Evolutionary conservation across 805 yeast genomes (phyloP).

Genomic region (Kluyveromyces dobzhanskii): DNA sequence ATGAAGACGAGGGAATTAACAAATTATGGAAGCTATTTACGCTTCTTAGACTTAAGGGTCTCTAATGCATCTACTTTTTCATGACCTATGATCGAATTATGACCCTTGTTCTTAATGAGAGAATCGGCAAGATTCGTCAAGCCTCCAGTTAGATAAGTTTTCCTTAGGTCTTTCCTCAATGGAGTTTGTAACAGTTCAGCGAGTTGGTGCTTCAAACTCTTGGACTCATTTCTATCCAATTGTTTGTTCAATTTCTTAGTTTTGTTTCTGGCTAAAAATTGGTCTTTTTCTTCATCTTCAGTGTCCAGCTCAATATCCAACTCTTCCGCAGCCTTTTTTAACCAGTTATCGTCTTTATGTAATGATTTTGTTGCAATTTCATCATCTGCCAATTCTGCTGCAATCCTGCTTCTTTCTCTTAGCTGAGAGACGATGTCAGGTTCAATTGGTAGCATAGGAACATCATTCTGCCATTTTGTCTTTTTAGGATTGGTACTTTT

Average conservation of each 20-base stretch:
- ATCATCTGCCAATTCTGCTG: conserved; percentile 70
- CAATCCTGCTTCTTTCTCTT: conserved; percentile 56
- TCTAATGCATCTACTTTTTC: conserved; percentile 60
- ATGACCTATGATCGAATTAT: conserved; percentile 61
- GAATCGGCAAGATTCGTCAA: conserved; percentile 68
- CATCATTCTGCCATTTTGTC: conserved; percentile 44
- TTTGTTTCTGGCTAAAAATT: conserved; percentile 51
- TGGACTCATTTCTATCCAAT: conserved; percentile 42
- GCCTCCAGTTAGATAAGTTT: conserved; percentile 76
- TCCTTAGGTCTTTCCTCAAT: conserved; percentile 55
- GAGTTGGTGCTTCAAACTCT: conserved; percentile 42
- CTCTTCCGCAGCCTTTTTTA: conserved; percentile 86
- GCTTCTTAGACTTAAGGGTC: conserved; percentile 36
- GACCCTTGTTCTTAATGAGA: conserved; percentile 60
- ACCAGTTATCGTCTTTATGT: conserved; percentile 70
- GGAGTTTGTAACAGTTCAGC: conserved; percentile 42
- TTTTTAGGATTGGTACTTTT: conserved; percentile 19
- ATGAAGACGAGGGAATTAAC: too few relatives aligned
- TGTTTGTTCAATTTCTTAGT: conserved; percentile 45
- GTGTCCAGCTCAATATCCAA: conserved; percentile 68
- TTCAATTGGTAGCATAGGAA: conserved; percentile 69
- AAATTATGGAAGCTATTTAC: too few relatives aligned
- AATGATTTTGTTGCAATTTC: conserved; percentile 51
- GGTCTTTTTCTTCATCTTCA: conserved; percentile 50
- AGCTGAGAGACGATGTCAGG: conserved; percentile 62